These are phyloP conservation scores for Apodospora peruviana DNA, from an alignment of 495 filamentous ascomycete genomes.

Conservation along the genomic window DNA sequence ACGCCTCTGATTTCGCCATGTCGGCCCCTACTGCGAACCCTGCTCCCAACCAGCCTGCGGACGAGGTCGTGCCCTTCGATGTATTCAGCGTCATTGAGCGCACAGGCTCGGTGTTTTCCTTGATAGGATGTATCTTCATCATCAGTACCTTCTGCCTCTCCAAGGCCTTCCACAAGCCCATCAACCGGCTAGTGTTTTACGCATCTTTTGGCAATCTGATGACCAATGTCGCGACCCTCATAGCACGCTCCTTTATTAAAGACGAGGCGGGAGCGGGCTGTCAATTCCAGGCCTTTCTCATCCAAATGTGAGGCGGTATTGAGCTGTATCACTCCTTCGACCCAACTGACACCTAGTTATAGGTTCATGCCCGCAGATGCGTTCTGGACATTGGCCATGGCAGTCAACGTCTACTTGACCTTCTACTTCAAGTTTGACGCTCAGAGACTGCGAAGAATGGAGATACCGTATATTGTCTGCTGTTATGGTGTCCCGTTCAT, in stretches of 20 bases:
- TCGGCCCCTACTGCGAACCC: too few relatives aligned
- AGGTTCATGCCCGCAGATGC: slow-evolving; percentile 81
- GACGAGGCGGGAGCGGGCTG: slow-evolving; percentile 52
- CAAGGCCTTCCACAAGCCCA: slow-evolving; percentile 69
- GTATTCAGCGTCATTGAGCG: slow-evolving; percentile 61
- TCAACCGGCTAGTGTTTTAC: slow-evolving; percentile 82
- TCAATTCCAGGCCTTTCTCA: slow-evolving; percentile 69
- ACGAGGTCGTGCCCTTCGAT: slow-evolving; percentile 25
- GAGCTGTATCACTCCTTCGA: not conserved
- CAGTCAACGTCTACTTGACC: slow-evolving; percentile 79
- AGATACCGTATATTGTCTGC: slow-evolving; percentile 62
- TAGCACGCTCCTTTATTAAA: slow-evolving; percentile 53
- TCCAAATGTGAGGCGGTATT: slow-evolving; percentile 56
- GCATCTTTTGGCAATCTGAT: slow-evolving; percentile 80
- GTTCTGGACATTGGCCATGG: slow-evolving; percentile 79
- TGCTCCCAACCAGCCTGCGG: too few relatives aligned
- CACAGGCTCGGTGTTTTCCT: slow-evolving; percentile 61
- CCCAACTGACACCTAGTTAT: not conserved
- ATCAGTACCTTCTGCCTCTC: slow-evolving; percentile 62
- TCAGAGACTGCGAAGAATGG: slow-evolving; percentile 58
- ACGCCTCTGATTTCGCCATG: too few relatives aligned
- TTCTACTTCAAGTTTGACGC: slow-evolving; percentile 75
- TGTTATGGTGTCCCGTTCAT: slow-evolving; percentile 77
- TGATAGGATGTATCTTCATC: slow-evolving; percentile 68
- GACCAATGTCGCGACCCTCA: slow-evolving; percentile 73